A percentile compares a stretch with the other conserved stretches of the same genome.
These are phyloP conservation scores for Phoenix roebelenii DNA, from an alignment of 176 grass and related monocot species.

Conservation along the genomic window DNA sequence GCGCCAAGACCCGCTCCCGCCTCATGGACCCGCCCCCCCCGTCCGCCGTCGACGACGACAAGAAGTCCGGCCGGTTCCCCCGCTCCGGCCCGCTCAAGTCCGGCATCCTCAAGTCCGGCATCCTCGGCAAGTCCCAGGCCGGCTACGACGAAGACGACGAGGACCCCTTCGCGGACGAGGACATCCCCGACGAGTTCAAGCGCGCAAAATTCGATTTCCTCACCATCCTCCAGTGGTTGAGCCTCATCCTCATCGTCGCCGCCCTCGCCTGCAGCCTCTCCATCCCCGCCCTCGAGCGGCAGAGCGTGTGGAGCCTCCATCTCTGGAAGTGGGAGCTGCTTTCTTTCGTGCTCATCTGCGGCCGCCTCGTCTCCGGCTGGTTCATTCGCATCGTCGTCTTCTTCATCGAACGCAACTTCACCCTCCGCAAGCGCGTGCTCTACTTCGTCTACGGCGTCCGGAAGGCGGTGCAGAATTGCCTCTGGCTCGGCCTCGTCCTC, in stretches of 20 bases:
- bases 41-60: background rate
- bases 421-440: conserved; percentile 77
- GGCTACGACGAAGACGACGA: conserved; percentile 63
- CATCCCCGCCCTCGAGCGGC: conserved; percentile 22
- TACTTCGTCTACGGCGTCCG: conserved; percentile 98
- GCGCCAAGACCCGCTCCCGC: conserved; percentile 59
- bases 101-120: conserved; percentile 19
- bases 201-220: conserved; percentile 35
- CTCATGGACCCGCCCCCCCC: conserved; percentile 60
- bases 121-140: conserved; percentile 27
- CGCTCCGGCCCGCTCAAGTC: conserved; percentile 54
- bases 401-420: conserved; percentile 80
- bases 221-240: conserved; percentile 56
- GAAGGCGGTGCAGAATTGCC: conserved; percentile 66
- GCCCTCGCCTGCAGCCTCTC: conserved; percentile 56
- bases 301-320: conserved; percentile 56
- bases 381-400: conserved; percentile 64
- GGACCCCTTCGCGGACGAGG: conserved; percentile 65
- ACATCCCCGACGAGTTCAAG: conserved; percentile 53
- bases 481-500: conserved; percentile 87
- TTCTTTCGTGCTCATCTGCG: conserved; percentile 77
- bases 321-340: conserved; percentile 96
- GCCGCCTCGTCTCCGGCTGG: conserved; percentile 88
- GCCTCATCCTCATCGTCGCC: conserved; percentile 71
- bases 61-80: conserved; percentile 8